Percentiles rank a stretch among this genome's conserved stretches.
phyloP scores from a whole-genome alignment of 2,329 filamentous ascomycete genomes.

The Claviceps sp. region DNA sequence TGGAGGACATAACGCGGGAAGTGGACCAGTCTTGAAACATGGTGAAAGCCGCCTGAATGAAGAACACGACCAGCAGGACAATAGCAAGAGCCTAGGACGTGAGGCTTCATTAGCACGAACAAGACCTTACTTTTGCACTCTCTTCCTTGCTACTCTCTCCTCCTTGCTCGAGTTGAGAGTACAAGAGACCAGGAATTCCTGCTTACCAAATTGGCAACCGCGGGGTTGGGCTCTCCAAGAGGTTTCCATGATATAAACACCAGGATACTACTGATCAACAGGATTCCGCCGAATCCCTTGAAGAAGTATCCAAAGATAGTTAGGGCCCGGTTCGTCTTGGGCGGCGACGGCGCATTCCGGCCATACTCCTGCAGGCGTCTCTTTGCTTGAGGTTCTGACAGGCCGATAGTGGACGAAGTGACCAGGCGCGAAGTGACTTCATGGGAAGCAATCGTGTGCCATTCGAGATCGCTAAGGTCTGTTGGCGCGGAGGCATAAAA shows the following conservation, averaged over 20 bases:
- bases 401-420: slow-evolving; percentile 41
- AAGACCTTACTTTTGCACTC: neutral
- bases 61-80: slow-evolving; percentile 56
- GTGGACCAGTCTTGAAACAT: slow-evolving; percentile 66
- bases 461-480: slow-evolving; percentile 52
- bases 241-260: slow-evolving; percentile 70
- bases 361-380: slow-evolving; percentile 47
- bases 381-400: slow-evolving; percentile 44
- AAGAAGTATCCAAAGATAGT: slow-evolving; percentile 59
- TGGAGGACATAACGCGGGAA: slow-evolving; percentile 63
- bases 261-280: slow-evolving; percentile 54
- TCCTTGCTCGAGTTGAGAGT: neutral
- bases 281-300: slow-evolving; percentile 60
- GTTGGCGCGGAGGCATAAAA: neutral
- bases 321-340: slow-evolving; percentile 44
- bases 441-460: slow-evolving; percentile 47
- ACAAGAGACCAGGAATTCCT: neutral
- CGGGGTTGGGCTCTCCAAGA: slow-evolving; percentile 51
- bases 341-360: slow-evolving; percentile 51
- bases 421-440: slow-evolving; percentile 47
- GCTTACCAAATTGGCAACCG: slow-evolving; percentile 44
- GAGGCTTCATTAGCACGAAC: neutral
- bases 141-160: neutral
- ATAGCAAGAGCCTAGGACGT: slow-evolving; percentile 48
- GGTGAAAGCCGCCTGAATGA: slow-evolving; percentile 56